Evolutionary conservation across 1,284 basidiomycete species (phyloP).

Genomic region (Retiboletus flavoniger): DNA sequence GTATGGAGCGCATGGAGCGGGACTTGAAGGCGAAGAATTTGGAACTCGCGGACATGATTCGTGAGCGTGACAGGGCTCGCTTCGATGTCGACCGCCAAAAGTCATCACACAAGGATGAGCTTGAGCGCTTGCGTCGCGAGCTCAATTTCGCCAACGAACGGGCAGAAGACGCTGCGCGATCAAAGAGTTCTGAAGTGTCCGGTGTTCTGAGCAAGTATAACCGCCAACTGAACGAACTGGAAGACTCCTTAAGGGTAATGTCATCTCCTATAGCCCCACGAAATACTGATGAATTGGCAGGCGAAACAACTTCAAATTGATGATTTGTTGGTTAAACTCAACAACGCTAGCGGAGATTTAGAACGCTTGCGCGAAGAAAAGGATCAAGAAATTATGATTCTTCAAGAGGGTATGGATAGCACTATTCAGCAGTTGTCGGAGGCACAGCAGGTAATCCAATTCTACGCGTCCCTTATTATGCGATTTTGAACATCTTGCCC

Average conservation of each 20-base stretch:
- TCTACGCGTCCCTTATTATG: background rate
- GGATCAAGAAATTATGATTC: slow-evolving; percentile 93
- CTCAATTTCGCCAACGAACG: slow-evolving; percentile 97
- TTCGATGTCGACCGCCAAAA: slow-evolving; percentile 98
- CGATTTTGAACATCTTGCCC: slow-evolving; percentile 14
- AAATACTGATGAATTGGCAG: slow-evolving; percentile 42
- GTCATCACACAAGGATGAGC: slow-evolving; percentile 92
- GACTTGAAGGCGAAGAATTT: slow-evolving; percentile 98
- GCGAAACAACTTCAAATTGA: slow-evolving; percentile 94
- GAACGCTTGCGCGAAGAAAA: slow-evolving; percentile 90
- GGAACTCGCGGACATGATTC: slow-evolving; percentile 98
- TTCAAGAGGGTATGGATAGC: slow-evolving; percentile 95
- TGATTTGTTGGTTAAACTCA: slow-evolving; percentile 78
- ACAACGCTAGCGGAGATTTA: slow-evolving; percentile 72
- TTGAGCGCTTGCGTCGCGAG: slow-evolving; percentile 91
- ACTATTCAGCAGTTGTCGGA: slow-evolving; percentile 91
- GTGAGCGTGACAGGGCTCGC: slow-evolving; percentile 93
- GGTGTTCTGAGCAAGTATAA: slow-evolving; percentile 91
- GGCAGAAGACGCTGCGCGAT: slow-evolving; percentile 89
- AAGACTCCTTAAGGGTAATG: slow-evolving; percentile 86
- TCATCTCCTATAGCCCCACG: background rate
- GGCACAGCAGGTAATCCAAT: slow-evolving; percentile 67
- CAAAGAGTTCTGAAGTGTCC: slow-evolving; percentile 93
- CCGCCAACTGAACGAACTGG: slow-evolving; percentile 92
- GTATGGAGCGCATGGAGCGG: slow-evolving; percentile 98